Evolutionary conservation across 164 flowering plant genomes (phyloP).

Genomic region (Dillenia turbinata): DNA sequence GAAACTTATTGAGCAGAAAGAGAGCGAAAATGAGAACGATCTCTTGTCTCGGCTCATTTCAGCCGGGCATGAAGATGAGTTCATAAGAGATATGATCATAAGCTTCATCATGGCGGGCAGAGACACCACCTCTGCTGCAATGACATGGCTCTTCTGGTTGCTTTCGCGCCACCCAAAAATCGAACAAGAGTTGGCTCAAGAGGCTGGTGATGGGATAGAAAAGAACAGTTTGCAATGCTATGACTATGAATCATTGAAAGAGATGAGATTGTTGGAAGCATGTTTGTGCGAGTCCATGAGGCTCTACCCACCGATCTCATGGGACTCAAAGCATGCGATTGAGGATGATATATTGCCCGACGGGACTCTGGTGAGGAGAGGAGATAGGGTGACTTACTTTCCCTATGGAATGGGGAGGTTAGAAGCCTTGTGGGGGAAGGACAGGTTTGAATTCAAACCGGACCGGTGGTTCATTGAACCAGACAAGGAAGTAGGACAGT

Average conservation of each 20-base stretch:
- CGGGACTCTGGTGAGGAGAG: conserved; percentile 27
- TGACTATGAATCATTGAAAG: conserved; percentile 45
- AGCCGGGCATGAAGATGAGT: conserved; percentile 46
- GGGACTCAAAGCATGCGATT: conserved; percentile 42
- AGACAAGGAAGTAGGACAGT: neutral
- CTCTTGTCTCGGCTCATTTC: conserved; percentile 47
- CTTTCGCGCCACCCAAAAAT: conserved; percentile 21
- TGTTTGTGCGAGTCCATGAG: conserved; percentile 45
- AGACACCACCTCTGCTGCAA: conserved; percentile 82
- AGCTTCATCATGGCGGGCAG: conserved; percentile 89
- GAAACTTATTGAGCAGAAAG: neutral
- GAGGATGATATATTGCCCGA: conserved; percentile 33
- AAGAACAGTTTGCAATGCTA: neutral
- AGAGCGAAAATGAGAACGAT: conserved; percentile 19
- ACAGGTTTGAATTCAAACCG: conserved; percentile 37
- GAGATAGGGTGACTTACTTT: conserved; percentile 40
- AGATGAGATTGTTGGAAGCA: conserved; percentile 55
- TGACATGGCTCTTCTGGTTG: conserved; percentile 88
- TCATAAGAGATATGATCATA: conserved; percentile 66
- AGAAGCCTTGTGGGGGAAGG: conserved; percentile 49
- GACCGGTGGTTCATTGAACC: conserved; percentile 27
- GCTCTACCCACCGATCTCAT: conserved; percentile 39
- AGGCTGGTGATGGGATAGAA: conserved; percentile 7
- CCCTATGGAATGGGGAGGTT: conserved; percentile 52
- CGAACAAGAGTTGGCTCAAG: conserved; percentile 26